These are phyloP conservation scores for Salpingoeca rosetta DNA, from an alignment of 78 protist species.

Conservation along the genomic window DNA sequence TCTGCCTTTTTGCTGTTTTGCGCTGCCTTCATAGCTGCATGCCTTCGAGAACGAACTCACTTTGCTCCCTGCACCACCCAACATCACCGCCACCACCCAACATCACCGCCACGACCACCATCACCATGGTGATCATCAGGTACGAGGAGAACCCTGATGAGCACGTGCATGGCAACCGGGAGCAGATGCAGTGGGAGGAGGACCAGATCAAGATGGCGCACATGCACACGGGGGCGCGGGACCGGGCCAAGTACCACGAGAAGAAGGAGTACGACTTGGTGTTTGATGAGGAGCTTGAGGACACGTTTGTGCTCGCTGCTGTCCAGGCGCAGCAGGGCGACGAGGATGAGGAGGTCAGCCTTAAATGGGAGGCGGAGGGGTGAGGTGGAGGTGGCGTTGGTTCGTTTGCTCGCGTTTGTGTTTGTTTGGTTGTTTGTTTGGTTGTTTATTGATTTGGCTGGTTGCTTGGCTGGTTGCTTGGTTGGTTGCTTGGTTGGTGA, in stretches of 20 bases:
- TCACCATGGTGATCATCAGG: too few relatives aligned
- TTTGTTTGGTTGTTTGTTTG: neutral
- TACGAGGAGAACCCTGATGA: neutral
- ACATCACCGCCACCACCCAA: too few relatives aligned
- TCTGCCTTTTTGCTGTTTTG: neutral
- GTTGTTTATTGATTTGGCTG: neutral
- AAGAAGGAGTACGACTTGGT: conserved; percentile 35
- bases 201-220: conserved; percentile 34
- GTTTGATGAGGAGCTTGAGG: conserved; percentile 65
- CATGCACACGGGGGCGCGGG: conserved; percentile 5
- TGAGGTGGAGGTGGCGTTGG: neutral
- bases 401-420: neutral
- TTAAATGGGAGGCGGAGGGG: neutral
- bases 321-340: too few relatives aligned
- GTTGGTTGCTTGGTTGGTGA: too few relatives aligned
- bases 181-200: conserved; percentile 42
- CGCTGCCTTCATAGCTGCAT: neutral
- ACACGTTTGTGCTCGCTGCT: conserved; percentile 34
- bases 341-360: too few relatives aligned
- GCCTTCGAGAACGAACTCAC: too few relatives aligned
- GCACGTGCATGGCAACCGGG: neutral
- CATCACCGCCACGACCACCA: too few relatives aligned
- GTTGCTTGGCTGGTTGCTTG: neutral
- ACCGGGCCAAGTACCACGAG: conserved; percentile 1
- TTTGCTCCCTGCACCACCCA: too few relatives aligned